Conservation (phyloP, 495 filamentous ascomycete genomes). For the Xylaria cubensis region DNA sequence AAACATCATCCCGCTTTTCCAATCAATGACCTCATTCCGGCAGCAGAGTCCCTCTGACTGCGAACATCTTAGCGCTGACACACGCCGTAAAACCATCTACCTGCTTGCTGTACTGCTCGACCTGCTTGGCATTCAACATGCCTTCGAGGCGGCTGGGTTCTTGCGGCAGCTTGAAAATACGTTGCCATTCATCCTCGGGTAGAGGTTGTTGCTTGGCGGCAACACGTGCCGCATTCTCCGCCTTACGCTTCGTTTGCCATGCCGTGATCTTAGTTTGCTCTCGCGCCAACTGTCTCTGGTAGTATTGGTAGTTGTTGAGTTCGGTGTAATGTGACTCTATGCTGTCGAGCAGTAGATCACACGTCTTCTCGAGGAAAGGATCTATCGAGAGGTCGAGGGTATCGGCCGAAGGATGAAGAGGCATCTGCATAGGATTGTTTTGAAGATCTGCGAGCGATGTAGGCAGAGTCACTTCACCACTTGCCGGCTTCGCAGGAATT, state of each 20-base stretch:
- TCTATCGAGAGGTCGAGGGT: slow-evolving; percentile 91
- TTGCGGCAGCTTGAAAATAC: slow-evolving; percentile 93
- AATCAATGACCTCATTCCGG: slow-evolving; percentile 47
- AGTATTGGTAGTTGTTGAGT: slow-evolving; percentile 98
- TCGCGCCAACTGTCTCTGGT: slow-evolving; percentile 91
- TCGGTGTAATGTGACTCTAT: slow-evolving; percentile 98
- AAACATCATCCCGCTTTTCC: slow-evolving; percentile 32
- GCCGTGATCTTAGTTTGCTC: slow-evolving; percentile 95
- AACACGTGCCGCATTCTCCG: slow-evolving; percentile 84
- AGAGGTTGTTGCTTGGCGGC: slow-evolving; percentile 87
- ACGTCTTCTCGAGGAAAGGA: slow-evolving; percentile 98
- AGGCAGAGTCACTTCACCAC: slow-evolving; percentile 70
- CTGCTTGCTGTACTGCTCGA: slow-evolving; percentile 97
- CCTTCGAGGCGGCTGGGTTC: slow-evolving; percentile 92
- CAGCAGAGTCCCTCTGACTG: slow-evolving; percentile 76
- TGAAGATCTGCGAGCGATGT: slow-evolving; percentile 76
- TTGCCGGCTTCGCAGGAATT: slow-evolving; percentile 64
- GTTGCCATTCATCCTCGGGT: slow-evolving; percentile 97
- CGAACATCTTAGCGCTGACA: slow-evolving; percentile 97
- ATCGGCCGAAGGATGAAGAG: slow-evolving; percentile 86
- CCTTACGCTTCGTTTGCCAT: slow-evolving; percentile 95
- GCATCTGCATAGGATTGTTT: slow-evolving; percentile 58
- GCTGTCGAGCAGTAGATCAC: slow-evolving; percentile 91
- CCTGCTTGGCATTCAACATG: slow-evolving; percentile 91
- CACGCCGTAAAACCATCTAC: slow-evolving; percentile 94